These are phyloP conservation scores for Lipomyces starkeyi DNA, from an alignment of 805 yeast genomes.

Conservation along the genomic window DNA sequence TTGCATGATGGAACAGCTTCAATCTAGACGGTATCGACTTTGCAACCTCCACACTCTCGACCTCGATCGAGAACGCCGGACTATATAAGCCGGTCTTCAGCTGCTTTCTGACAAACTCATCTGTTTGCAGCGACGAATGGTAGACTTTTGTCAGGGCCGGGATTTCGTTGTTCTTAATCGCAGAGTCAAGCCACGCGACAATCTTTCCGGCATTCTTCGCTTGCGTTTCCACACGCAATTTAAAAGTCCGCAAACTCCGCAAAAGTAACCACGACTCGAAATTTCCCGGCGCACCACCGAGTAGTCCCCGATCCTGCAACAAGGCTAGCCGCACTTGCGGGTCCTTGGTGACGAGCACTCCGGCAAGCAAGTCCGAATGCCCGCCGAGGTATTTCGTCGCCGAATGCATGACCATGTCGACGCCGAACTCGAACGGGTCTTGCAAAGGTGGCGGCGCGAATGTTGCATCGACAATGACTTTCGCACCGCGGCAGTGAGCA, in stretches of 20 bases:
- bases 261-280: constrained; percentile 75
- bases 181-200: constrained; percentile 61
- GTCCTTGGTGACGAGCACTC: constrained; percentile 73
- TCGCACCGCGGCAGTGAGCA: constrained; percentile 81
- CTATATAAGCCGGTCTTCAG: constrained; percentile 62
- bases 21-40: constrained; percentile 66
- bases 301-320: constrained; percentile 64
- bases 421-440: constrained; percentile 81
- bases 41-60: constrained; percentile 61
- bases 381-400: constrained; percentile 95
- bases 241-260: constrained; percentile 82
- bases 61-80: constrained; percentile 76
- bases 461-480: constrained; percentile 77
- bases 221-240: constrained; percentile 72
- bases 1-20: constrained; percentile 83
- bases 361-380: constrained; percentile 90
- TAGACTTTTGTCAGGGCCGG: constrained; percentile 58
- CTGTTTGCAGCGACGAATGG: constrained; percentile 81
- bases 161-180: constrained; percentile 52
- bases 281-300: constrained; percentile 82
- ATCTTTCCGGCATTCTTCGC: constrained; percentile 64
- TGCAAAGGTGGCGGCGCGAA: constrained; percentile 93
- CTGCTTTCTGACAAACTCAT: constrained; percentile 69
- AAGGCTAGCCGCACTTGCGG: constrained; percentile 54
- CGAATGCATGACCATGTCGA: constrained; percentile 88